Conservation (phyloP, 192 early-diverging fungal genomes). For the Coemansia biformis region DNA sequence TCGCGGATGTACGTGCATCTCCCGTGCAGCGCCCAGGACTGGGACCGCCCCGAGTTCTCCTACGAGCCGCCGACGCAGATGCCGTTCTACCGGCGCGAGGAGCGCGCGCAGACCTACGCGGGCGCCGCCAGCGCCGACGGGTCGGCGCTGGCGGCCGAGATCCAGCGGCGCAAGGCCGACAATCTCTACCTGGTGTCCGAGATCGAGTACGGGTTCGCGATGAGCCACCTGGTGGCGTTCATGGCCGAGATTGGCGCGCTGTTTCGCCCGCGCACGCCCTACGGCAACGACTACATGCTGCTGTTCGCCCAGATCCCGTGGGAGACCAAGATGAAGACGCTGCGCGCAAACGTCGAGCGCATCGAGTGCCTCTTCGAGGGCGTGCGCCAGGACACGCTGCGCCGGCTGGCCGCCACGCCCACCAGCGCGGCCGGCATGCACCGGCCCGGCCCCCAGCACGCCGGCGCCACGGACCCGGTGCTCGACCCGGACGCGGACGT, state of each 20-base stretch:
- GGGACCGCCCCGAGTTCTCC: conserved; percentile 44
- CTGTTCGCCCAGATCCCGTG: conserved; percentile 27
- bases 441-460: neutral
- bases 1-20: conserved; percentile 45
- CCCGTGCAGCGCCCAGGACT: conserved; percentile 36
- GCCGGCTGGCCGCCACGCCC: conserved; percentile 14
- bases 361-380: conserved; percentile 37
- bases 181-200: conserved; percentile 46
- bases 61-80: conserved; percentile 30
- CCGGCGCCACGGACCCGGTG: conserved; percentile 9
- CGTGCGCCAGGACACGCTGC: conserved; percentile 34
- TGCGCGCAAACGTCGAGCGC: conserved; percentile 42
- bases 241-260: conserved; percentile 45
- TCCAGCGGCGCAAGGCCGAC: conserved; percentile 29
- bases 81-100: conserved; percentile 37
- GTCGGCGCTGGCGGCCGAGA: conserved; percentile 26
- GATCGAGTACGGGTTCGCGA: conserved; percentile 50
- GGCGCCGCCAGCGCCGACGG: neutral
- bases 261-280: conserved; percentile 44
- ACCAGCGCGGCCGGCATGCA: neutral
- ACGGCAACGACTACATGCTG: conserved; percentile 46
- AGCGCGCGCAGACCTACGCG: neutral
- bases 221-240: conserved; percentile 50
- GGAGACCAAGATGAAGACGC: conserved; percentile 20
- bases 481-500: conserved; percentile 17